Evolutionary conservation across 1,139 yeast genomes (phyloP).

Genomic region (Debaryomyces nepalensis): DNA sequence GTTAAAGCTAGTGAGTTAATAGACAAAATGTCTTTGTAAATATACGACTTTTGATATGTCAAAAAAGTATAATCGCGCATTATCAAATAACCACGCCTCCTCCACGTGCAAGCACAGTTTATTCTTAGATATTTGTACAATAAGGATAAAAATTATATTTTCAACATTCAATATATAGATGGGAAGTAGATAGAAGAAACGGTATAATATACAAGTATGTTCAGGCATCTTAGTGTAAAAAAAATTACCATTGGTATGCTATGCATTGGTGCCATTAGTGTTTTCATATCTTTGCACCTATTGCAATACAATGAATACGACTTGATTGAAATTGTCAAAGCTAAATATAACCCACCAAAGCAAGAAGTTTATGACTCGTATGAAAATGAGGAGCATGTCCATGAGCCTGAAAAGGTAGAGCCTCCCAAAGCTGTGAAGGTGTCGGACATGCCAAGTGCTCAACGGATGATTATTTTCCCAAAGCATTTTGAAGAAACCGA

Average conservation of each 20-base stretch:
- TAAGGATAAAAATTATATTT: background rate
- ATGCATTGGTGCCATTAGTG: background rate
- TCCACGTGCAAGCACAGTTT: conserved; percentile 4
- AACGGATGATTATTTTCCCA: conserved; percentile 21
- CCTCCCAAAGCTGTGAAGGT: background rate
- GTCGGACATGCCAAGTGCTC: conserved; percentile 2
- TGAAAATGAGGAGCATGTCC: conserved; percentile 13
- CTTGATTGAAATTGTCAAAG: conserved; percentile 15
- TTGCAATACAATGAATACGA: conserved; percentile 11
- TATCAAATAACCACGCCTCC: background rate
- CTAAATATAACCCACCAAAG: conserved; percentile 16
- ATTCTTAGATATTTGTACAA: background rate
- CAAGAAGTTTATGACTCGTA: conserved; percentile 14
- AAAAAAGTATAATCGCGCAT: background rate
- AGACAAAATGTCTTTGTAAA: conserved; percentile 7
- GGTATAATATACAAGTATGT: background rate
- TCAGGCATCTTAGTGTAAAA: background rate
- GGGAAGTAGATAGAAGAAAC: background rate
- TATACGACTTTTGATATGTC: conserved; percentile 5
- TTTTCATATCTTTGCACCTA: conserved; percentile 10
- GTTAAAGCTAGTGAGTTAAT: conserved; percentile 23
- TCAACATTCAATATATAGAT: background rate
- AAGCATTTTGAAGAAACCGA: conserved; percentile 17
- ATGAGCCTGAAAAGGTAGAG: background rate
- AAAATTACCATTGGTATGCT: conserved; percentile 4